A percentile compares a stretch with the other conserved stretches of the same genome.
phyloP scores from a whole-genome alignment of 805 yeast species.

The Cyberlindnera veronae region DNA sequence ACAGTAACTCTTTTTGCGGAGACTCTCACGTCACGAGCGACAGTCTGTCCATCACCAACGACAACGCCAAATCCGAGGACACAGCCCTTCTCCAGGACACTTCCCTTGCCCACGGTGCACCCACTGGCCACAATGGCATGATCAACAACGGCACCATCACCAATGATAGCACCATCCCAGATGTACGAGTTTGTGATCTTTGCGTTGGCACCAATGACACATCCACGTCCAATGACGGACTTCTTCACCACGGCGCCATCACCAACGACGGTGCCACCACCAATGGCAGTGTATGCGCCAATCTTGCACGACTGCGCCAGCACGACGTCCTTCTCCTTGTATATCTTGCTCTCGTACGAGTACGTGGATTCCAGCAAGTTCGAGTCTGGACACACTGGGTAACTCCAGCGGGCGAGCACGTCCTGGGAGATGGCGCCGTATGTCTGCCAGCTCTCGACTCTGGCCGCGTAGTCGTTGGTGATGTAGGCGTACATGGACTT shows the following conservation, averaged over 20 bases:
- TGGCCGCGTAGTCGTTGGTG: slow-evolving; percentile 76
- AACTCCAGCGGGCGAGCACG: slow-evolving; percentile 85
- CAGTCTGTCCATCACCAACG: slow-evolving; percentile 49
- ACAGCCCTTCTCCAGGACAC: slow-evolving; percentile 60
- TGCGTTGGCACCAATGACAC: slow-evolving; percentile 79
- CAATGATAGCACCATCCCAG: slow-evolving; percentile 80
- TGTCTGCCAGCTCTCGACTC: slow-evolving; percentile 94
- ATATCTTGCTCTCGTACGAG: slow-evolving; percentile 75
- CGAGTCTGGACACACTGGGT: slow-evolving; percentile 86
- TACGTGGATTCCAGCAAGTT: slow-evolving; percentile 76
- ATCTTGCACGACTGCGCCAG: slow-evolving; percentile 91
- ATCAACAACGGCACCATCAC: slow-evolving; percentile 54
- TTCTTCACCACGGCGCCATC: slow-evolving; percentile 63
- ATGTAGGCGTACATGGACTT: slow-evolving; percentile 89
- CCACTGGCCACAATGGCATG: slow-evolving; percentile 70
- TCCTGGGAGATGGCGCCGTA: slow-evolving; percentile 91
- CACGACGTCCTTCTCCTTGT: slow-evolving; percentile 84
- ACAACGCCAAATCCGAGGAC: slow-evolving; percentile 75
- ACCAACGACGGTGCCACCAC: slow-evolving; percentile 72
- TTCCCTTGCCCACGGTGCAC: slow-evolving; percentile 51
- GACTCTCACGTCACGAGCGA: slow-evolving; percentile 51
- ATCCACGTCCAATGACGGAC: slow-evolving; percentile 82
- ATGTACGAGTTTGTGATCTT: slow-evolving; percentile 70
- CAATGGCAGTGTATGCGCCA: slow-evolving; percentile 78
- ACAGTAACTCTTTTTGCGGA: slow-evolving; percentile 42